Percentiles rank a stretch among this genome's conserved stretches.
These are phyloP conservation scores for Penicillium decumbens DNA, from an alignment of 2,329 filamentous ascomycete species.

Conservation along the genomic window DNA sequence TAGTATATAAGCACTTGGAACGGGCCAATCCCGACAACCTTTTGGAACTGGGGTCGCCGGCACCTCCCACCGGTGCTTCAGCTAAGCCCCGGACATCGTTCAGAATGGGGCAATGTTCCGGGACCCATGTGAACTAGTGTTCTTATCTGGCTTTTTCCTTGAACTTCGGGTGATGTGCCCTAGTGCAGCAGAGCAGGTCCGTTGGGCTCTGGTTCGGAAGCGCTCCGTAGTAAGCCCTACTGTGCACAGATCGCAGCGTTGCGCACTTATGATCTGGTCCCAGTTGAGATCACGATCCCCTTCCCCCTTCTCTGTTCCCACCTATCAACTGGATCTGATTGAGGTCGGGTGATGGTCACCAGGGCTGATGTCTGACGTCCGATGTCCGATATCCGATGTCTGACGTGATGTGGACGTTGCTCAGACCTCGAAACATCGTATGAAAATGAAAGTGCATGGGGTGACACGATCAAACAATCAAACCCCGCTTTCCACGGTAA, in stretches of 20 bases:
- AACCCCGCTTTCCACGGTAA: constrained; percentile 9
- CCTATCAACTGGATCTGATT: background rate
- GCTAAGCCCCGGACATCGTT: background rate
- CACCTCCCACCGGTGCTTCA: background rate
- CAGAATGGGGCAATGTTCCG: background rate
- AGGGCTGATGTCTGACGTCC: background rate
- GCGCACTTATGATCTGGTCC: constrained; percentile 1
- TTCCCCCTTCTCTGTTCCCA: no score
- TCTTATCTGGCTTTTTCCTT: background rate
- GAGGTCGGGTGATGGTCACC: background rate
- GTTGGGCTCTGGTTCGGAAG: background rate
- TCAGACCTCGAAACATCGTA: background rate
- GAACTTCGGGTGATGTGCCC: constrained; percentile 1
- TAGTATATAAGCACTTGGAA: background rate
- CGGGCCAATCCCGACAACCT: background rate
- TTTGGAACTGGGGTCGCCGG: background rate
- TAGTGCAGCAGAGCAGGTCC: constrained; percentile 3
- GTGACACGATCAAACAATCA: background rate
- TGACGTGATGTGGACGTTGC: background rate
- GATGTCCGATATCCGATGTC: background rate
- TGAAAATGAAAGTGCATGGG: background rate
- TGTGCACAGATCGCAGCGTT: background rate
- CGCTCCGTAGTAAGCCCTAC: background rate
- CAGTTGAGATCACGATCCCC: constrained; percentile 6
- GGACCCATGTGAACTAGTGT: background rate